phyloP scores from a whole-genome alignment of 495 filamentous ascomycete species.

The Choiromyces venosus region DNA sequence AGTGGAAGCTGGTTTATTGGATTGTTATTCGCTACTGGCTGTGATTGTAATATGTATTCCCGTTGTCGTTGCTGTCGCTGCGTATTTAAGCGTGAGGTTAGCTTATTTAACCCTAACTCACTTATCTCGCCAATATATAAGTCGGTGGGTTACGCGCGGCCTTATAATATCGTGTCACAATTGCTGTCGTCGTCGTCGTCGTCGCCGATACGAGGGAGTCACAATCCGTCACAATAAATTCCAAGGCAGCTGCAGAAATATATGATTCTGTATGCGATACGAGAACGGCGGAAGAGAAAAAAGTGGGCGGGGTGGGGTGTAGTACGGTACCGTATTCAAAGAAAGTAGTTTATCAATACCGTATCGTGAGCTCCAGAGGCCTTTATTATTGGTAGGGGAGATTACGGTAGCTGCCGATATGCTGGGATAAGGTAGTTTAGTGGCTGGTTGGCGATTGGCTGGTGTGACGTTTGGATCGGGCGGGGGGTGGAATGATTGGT shows the following conservation, averaged over 20 bases:
- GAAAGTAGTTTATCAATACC: no score
- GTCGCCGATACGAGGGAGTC: background rate
- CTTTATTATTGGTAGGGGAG: no score
- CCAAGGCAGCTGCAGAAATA: background rate
- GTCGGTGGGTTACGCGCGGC: background rate
- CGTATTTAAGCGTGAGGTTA: background rate
- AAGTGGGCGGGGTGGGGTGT: background rate
- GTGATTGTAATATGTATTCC: background rate
- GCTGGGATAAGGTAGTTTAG: background rate
- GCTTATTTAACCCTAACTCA: background rate
- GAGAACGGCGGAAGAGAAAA: background rate
- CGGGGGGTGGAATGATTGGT: background rate
- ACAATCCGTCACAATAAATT: background rate
- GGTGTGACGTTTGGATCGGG: background rate
- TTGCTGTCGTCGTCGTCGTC: background rate
- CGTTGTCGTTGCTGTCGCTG: background rate
- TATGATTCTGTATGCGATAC: background rate
- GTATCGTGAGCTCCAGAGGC: no score
- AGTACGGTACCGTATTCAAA: no score
- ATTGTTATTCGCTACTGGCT: background rate
- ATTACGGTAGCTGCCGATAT: background rate
- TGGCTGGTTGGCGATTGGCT: background rate
- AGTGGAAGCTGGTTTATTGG: background rate
- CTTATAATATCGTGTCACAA: no score
- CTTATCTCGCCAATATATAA: background rate